Base-by-base conservation (phyloP, 345 rosid species). In the Stellera chamaejasme region DNA sequence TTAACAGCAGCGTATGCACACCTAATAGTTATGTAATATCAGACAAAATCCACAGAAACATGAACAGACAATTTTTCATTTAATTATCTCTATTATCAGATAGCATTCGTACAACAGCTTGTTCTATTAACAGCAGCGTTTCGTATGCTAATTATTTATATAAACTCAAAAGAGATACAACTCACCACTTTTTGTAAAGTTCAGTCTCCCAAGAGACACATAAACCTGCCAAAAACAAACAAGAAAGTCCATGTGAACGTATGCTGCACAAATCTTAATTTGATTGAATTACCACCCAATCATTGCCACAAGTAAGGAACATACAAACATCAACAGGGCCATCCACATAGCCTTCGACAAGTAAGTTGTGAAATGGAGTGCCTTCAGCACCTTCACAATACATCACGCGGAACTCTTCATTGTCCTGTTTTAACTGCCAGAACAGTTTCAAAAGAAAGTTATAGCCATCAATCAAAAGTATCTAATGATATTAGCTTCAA, bases 301-400 rank as follows among this genome's bases (percentile, higher is more conserved):
- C 46, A 25, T 44, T 28, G 19, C 54, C 41, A 45, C 16, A 26
- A 41, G 47, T 50, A 58, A 16, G 12, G 50, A 64, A 80, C 97
- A 75, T 79, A 90, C 99, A 87, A 55, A 69, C 68, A 77, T 93
- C 90, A 4, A 90, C 27, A n/a, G 96, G 79, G 3, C 88, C 99
- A 54, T 93, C 95, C 10, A 87, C 74, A 70, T 77, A 87, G 71
- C 99, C 99, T 79, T 93, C 99, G 53, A 82, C 97, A 19, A 93
- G 97, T 61, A 93, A 72, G 4, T 88, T 77, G 28, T 93, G 95
- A 66, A 81, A 78, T 3, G 92, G 95, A 65, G 81, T 80, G 45
- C 95, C 97, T 59, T 80, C 69, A 42, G 80, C 83, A 75, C 99
- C 99, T 80, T 82, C 86, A 36, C 84, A 88, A 61, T 90, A 90